Base-by-base conservation (phyloP, 164 flowering plant species). In the Chloranthus sessilifolius region DNA sequence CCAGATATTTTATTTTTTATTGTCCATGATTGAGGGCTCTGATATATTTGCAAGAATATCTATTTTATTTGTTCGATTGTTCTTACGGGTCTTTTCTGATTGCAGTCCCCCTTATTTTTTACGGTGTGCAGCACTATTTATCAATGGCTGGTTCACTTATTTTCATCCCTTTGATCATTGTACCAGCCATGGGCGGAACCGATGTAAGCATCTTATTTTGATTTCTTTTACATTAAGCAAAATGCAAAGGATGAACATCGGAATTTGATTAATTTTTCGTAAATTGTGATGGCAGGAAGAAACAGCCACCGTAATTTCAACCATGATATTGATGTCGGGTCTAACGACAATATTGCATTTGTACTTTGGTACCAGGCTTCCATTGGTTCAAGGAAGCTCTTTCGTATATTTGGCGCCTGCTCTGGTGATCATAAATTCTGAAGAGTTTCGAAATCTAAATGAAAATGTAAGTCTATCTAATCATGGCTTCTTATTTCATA, bases 111-210 rank as follows among this genome's bases (percentile, higher is more conserved):
- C 70, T 80, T 45, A 53, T 74, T 14, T 81, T 67, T 63, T 87
- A 85, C 55, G 80, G 88, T 34, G 47, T 83, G 65, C 96, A 91
- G 71, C 98, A 91, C 59, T 85, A 75, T 65, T 53, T 91, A 31
- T 91, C 98, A 40, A 36, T 91, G 58, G 78, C 78, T 45, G 98
- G 98, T 52, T 91, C 98, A 6, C 80, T 87, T 40, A 64, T 91
- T 55, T 80, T 91, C 69, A 77, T 83, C 39, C 98, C 98, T 53
- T 53, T 80, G 63, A 61, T 87, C 41, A 70, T 81, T 3, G 95
- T 91, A 34, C 98, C 98, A 7, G 75, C 79, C 54, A 91, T 91
- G 98, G 98, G 95, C 46, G 98, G 98, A 69, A 79, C 79, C 31
- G 96, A 91, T 77, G 98, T 91, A 74, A 81, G 94, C 58, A 50